A percentile compares a stretch with the other conserved stretches of the same genome.
phyloP scores from a whole-genome alignment of 352 stramenopile species.

The Pythium plurisporium region DNA sequence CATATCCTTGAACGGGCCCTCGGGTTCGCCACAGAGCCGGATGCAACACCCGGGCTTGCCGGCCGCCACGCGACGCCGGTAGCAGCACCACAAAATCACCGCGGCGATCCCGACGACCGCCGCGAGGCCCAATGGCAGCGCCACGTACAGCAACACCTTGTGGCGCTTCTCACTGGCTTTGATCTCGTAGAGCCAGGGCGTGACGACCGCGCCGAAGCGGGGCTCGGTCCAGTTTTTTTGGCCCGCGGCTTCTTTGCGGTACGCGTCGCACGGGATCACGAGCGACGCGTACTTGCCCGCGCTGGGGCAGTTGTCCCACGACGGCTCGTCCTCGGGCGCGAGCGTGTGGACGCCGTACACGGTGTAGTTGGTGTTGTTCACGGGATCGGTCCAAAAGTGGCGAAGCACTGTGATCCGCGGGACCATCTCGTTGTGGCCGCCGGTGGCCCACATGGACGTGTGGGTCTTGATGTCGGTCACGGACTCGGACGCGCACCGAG shows the following conservation, averaged over 20 bases:
- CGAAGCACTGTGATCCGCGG: constrained; percentile 19
- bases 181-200: constrained; percentile 27
- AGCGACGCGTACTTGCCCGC: constrained; percentile 12
- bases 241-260: not conserved
- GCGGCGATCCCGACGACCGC: constrained; percentile 14
- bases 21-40: not conserved
- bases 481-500: constrained; percentile 10
- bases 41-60: not conserved
- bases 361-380: constrained; percentile 17
- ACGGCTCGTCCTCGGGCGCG: constrained; percentile 9
- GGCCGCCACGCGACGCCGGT: constrained; percentile 13
- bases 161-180: constrained; percentile 17
- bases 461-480: not conserved
- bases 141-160: constrained; percentile 25
- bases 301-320: constrained; percentile 20
- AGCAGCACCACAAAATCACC: constrained; percentile 20
- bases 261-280: constrained; percentile 31
- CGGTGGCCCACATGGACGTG: constrained; percentile 22
- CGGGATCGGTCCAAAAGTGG: constrained; percentile 19
- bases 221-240: constrained; percentile 30
- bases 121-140: constrained; percentile 28
- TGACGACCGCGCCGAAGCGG: constrained; percentile 24
- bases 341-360: constrained; percentile 24
- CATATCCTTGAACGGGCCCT: constrained; percentile 10
- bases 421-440: constrained; percentile 9